A percentile compares a stretch with the other conserved stretches of the same genome.
Evolutionary conservation across 2,329 filamentous ascomycete genomes (phyloP).

Genomic region (Orbilia brochopaga): DNA sequence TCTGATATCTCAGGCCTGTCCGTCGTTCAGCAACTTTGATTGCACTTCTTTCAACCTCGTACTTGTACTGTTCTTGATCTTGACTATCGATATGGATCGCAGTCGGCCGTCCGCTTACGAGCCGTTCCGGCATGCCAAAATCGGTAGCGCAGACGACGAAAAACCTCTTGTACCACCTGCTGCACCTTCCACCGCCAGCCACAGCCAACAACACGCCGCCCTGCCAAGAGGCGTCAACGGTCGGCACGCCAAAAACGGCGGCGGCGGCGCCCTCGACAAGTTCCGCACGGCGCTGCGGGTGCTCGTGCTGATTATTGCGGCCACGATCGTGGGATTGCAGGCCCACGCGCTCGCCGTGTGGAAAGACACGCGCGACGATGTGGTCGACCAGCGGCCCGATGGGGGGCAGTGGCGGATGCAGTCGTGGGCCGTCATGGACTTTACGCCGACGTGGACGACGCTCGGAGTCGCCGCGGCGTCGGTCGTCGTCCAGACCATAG

Average conservation of each 20-base stretch:
- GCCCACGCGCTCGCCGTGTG: background rate
- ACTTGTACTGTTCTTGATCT: too few species aligned
- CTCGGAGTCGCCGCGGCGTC: background rate
- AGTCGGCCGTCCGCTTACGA: conserved; percentile 1
- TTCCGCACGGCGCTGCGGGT: background rate
- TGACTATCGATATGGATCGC: too few species aligned
- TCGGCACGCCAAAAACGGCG: background rate
- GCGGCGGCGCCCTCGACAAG: background rate
- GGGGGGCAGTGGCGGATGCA: conserved; percentile 1
- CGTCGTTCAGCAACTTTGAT: too few species aligned
- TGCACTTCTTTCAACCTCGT: too few species aligned
- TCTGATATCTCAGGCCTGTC: too few species aligned
- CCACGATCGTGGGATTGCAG: background rate
- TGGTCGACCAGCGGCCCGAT: background rate
- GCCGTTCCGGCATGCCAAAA: background rate
- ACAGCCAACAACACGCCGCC: background rate
- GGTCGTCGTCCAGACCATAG: background rate
- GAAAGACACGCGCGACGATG: background rate
- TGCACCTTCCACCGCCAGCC: too few species aligned
- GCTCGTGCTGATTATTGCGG: background rate
- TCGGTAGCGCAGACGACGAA: background rate
- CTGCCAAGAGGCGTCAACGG: background rate
- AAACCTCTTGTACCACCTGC: too few species aligned
- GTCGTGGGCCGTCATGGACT: background rate
- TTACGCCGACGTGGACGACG: background rate